A percentile compares a stretch with the other conserved stretches of the same genome.
Conservation (phyloP, 2,329 filamentous ascomycete genomes). For the Colletotrichum lini region DNA sequence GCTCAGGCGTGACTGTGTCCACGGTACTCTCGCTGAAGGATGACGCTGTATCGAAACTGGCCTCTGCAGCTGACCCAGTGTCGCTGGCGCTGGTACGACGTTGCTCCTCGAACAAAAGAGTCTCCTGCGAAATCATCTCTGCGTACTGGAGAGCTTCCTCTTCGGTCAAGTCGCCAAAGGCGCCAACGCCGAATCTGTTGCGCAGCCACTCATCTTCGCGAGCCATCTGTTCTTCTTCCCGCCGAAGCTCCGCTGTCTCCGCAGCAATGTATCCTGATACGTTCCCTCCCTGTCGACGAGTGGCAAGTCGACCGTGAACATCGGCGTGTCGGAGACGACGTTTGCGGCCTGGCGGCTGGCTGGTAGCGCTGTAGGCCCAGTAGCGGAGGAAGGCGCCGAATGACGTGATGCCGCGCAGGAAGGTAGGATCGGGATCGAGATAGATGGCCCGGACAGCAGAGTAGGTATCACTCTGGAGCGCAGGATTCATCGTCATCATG, state of each 20-base stretch:
- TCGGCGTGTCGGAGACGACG: constrained; percentile 81
- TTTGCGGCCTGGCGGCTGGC: constrained; percentile 82
- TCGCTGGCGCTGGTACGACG: constrained; percentile 66
- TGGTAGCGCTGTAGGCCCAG: constrained; percentile 92
- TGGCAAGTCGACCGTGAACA: constrained; percentile 64
- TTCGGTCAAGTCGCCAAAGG: constrained; percentile 74
- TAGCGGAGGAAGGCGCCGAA: constrained; percentile 90
- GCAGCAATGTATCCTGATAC: constrained; percentile 87
- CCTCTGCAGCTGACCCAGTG: constrained; percentile 65
- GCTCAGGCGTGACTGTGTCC: constrained; percentile 69
- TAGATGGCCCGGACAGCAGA: constrained; percentile 87
- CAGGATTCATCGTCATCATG: constrained; percentile 66
- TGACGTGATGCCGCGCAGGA: constrained; percentile 87
- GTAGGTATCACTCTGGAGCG: constrained; percentile 79
- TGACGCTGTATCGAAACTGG: constrained; percentile 59
- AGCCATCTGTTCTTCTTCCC: constrained; percentile 76
- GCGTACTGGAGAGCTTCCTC: constrained; percentile 77
- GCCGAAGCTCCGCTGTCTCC: constrained; percentile 85
- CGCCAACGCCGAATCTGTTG: constrained; percentile 86
- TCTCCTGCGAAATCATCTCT: constrained; percentile 76
- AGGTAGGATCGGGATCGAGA: constrained; percentile 88
- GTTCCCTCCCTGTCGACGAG: constrained; percentile 73
- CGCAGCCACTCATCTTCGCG: constrained; percentile 80
- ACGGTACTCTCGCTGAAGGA: constrained; percentile 58
- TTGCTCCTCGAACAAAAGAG: constrained; percentile 70